Evolutionary conservation across 2,329 filamentous ascomycete species (phyloP).

Genomic region (Hymenoscyphus fructigenus): DNA sequence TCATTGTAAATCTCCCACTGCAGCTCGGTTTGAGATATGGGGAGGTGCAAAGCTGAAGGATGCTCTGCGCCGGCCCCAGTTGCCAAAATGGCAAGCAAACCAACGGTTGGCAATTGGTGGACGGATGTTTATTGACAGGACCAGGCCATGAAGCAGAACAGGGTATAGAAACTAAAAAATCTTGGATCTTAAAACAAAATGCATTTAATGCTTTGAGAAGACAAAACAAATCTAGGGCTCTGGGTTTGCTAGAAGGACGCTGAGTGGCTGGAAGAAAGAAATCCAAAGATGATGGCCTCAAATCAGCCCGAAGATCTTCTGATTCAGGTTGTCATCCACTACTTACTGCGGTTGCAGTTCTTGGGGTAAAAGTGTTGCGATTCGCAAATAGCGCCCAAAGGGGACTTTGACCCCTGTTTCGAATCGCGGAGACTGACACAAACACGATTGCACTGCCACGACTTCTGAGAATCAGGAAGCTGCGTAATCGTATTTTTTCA

Average conservation of each 20-base stretch:
- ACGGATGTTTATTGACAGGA: neutral
- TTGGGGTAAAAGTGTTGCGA: neutral
- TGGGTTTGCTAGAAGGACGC: neutral
- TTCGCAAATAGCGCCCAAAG: neutral
- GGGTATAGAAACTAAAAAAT: neutral
- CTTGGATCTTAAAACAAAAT: neutral
- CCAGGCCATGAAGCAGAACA: neutral
- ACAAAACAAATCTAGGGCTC: neutral
- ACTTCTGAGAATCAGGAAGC: neutral
- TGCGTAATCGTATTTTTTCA: neutral
- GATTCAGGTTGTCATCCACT: neutral
- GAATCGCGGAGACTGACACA: neutral
- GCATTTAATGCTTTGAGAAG: neutral
- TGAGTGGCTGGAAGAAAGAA: neutral
- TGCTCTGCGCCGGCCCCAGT: neutral
- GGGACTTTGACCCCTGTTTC: neutral
- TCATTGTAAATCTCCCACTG: neutral
- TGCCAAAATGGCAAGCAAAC: neutral
- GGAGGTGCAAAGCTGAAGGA: neutral
- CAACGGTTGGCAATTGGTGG: neutral
- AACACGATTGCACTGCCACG: neutral
- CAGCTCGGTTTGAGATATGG: neutral
- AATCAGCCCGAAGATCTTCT: neutral
- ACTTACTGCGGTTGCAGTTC: slow-evolving; percentile 2
- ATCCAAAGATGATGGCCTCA: neutral